These are phyloP conservation scores for Saxispiralis lemnorum DNA, from an alignment of 495 filamentous ascomycete genomes.

Conservation along the genomic window DNA sequence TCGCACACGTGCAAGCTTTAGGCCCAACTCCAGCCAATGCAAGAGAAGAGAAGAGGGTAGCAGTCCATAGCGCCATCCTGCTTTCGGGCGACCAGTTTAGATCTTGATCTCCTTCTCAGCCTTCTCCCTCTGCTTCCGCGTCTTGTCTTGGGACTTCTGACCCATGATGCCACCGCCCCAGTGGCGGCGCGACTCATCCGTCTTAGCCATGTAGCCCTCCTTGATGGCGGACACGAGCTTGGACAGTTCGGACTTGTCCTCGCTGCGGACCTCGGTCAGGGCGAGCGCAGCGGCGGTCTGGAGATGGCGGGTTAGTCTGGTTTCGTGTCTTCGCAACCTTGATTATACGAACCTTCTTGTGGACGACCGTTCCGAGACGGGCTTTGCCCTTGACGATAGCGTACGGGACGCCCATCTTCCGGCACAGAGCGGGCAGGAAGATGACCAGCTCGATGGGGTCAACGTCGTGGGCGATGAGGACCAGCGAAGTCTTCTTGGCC, in stretches of 20 bases:
- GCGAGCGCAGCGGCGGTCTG: constrained; percentile 92
- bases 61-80: too few species aligned
- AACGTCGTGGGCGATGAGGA: constrained; percentile 97
- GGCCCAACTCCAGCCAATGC: too few species aligned
- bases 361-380: constrained; percentile 91
- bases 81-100: constrained; percentile 29
- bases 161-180: constrained; percentile 99
- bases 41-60: too few species aligned
- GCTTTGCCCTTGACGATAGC: constrained; percentile 99
- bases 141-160: constrained; percentile 74
- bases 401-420: constrained; percentile 99
- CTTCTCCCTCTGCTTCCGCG: constrained; percentile 93
- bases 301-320: neutral
- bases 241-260: constrained; percentile 93
- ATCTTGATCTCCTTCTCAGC: constrained; percentile 88
- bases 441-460: constrained; percentile 99
- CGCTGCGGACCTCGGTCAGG: constrained; percentile 83
- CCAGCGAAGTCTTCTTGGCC: constrained; percentile 98
- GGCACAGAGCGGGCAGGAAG: constrained; percentile 96
- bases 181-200: constrained; percentile 77
- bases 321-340: constrained; percentile 7
- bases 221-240: constrained; percentile 40
- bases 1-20: neutral
- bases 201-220: constrained; percentile 63
- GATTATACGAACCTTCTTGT: constrained; percentile 70